Conservation (phyloP, 352 stramenopile genomes). For the Phytophthora megakarya region DNA sequence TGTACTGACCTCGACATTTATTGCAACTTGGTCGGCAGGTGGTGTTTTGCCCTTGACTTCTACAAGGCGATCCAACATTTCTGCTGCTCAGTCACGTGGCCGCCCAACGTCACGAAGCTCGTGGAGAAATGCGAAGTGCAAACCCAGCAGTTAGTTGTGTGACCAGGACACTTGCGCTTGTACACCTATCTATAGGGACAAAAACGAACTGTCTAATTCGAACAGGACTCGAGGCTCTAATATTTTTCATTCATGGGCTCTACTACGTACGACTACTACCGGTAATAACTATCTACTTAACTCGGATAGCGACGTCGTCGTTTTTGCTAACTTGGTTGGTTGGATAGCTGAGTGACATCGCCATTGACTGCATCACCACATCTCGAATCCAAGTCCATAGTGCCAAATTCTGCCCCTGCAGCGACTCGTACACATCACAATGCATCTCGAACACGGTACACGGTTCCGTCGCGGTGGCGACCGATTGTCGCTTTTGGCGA, state of each 20-base stretch:
- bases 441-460: conserved; percentile 69
- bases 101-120: too few relatives aligned
- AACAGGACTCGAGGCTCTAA: conserved; percentile 1
- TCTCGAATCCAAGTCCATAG: conserved; percentile 70
- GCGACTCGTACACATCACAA: conserved; percentile 57
- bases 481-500: conserved; percentile 53
- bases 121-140: too few relatives aligned
- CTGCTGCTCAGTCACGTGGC: not conserved
- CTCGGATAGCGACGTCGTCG: conserved; percentile 33
- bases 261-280: too few relatives aligned
- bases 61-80: conserved; percentile 73
- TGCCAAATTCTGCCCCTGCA: conserved; percentile 49
- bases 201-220: not conserved
- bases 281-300: conserved; percentile 2
- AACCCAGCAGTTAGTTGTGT: too few relatives aligned
- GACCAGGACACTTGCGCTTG: not conserved
- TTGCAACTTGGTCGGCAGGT: conserved; percentile 46
- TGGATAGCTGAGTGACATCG: conserved; percentile 42
- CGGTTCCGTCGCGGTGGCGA: conserved; percentile 39
- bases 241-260: not conserved
- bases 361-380: conserved; percentile 78
- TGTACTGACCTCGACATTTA: conserved; percentile 67
- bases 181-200: conserved; percentile 1
- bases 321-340: not conserved
- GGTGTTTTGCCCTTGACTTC: conserved; percentile 67